Evolutionary conservation across 352 stramenopile genomes (phyloP).

Genomic region (Pythium aristosporum): DNA sequence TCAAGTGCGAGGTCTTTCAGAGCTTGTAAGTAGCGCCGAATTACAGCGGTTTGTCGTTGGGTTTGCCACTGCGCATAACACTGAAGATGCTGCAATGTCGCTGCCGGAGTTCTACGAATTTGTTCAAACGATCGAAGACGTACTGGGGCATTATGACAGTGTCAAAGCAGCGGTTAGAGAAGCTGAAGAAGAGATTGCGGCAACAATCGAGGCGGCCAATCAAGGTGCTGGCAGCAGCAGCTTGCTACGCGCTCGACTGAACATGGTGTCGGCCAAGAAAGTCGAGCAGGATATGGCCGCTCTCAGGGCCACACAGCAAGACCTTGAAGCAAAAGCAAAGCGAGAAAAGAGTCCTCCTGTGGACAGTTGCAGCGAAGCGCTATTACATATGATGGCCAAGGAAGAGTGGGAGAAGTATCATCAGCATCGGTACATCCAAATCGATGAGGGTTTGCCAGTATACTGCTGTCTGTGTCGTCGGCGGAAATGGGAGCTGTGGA

Average conservation of each 20-base stretch:
- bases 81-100: conserved; percentile 29
- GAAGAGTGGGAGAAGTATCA: conserved; percentile 73
- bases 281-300: conserved; percentile 46
- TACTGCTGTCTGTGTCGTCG: conserved; percentile 69
- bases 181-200: conserved; percentile 59
- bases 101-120: conserved; percentile 52
- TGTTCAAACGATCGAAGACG: conserved; percentile 55
- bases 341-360: conserved; percentile 26
- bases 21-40: conserved; percentile 38
- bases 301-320: conserved; percentile 38
- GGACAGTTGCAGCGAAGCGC: conserved; percentile 10
- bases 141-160: conserved; percentile 40
- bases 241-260: conserved; percentile 37
- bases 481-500: conserved; percentile 57
- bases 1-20: conserved; percentile 44
- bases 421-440: conserved; percentile 60
- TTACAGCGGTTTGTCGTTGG: conserved; percentile 64
- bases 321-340: conserved; percentile 32
- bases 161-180: conserved; percentile 51
- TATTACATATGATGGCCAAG: conserved; percentile 32
- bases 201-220: conserved; percentile 28
- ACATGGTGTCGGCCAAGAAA: conserved; percentile 59
- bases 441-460: conserved; percentile 25
- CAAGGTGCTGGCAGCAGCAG: conserved; percentile 25
- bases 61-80: conserved; percentile 37